phyloP scores from a whole-genome alignment of 768 basidiomycete genomes.

The Mrakia blollopis region DNA sequence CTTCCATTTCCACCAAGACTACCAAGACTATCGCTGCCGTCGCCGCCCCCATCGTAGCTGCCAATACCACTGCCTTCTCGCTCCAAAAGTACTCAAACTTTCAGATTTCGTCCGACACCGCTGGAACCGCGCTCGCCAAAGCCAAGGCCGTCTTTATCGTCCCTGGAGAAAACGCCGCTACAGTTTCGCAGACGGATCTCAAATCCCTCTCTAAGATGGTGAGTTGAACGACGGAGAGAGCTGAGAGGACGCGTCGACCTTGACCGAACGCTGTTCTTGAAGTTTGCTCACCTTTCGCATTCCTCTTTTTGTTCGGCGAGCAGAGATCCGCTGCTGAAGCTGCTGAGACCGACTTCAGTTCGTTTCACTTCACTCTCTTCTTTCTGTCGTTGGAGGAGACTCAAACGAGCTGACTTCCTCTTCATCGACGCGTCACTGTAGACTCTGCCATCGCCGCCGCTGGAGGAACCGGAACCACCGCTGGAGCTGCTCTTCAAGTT shows the following conservation, averaged over 20 bases:
- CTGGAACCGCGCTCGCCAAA: slow-evolving; percentile 11
- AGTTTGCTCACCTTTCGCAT: not conserved
- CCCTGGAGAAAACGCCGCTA: not conserved
- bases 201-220: not conserved
- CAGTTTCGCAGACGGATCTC: not conserved
- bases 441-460: slow-evolving; percentile 18
- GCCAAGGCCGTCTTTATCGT: slow-evolving; percentile 3
- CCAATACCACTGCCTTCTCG: not conserved
- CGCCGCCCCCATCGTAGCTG: not conserved
- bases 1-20: too few relatives aligned
- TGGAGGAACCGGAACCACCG: slow-evolving; percentile 14
- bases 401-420: too few relatives aligned
- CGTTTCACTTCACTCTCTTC: too few relatives aligned
- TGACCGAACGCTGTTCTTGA: too few relatives aligned
- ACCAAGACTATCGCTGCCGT: not conserved
- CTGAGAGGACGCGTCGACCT: not conserved
- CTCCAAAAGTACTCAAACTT: slow-evolving; percentile 3
- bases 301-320: not conserved
- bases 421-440: too few relatives aligned
- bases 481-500: slow-evolving; percentile 19
- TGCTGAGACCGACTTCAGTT: slow-evolving; percentile 18
- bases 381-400: too few relatives aligned
- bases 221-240: not conserved
- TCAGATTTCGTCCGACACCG: slow-evolving; percentile 1
- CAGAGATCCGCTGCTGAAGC: slow-evolving; percentile 3